Base-by-base conservation (phyloP, 129 eudicot species). In the Lactuca sativa region DNA sequence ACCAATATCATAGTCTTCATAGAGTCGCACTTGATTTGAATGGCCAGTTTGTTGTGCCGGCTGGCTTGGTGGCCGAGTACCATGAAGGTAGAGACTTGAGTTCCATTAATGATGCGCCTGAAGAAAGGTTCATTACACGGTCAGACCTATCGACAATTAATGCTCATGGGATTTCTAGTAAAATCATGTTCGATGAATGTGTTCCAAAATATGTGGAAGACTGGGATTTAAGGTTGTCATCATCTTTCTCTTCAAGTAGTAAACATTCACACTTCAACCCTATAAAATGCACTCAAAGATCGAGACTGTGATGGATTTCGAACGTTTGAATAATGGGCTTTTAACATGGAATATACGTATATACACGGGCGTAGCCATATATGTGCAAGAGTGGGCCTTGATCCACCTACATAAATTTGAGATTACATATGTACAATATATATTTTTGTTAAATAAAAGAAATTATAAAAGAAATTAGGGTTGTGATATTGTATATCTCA, bases 271-370 rank as follows among this genome's bases (percentile, higher is more conserved):
- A 77, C 73, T 85, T 93, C 37, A 93, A 93, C 74, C 97, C 96
- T 14, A 81, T 93, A n/a, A 89, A 90, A 76, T 93, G 97, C 83
- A 90, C 90, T 21, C 85, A 81, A 4, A 86, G 97, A 36, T 87
- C 97, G 15, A 83, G 95, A 68, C 76, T 92, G 32, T 89, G 54
- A 52, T 41, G 48, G 6, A 32, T n/a, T 32, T 32, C 31, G 6
- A 59, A 74, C 2, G 75, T 73, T 52, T 73, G 56, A 80, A 60
- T 65, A 55, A 61, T 62, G 76, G 62, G 70, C 61, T 60, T 38
- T 58, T 67, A 62, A 69, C 52, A 68, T 68, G 64, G 44, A 74
- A 79, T 68, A 79, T 79, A 74, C 56, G 74, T 70, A 73, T 25
- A 69, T 40, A 56, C 40, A 54, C 30, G 30, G 30, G 30, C 30